Base-by-base conservation (phyloP, 2,329 filamentous ascomycete species). In the Penicillium sp. region DNA sequence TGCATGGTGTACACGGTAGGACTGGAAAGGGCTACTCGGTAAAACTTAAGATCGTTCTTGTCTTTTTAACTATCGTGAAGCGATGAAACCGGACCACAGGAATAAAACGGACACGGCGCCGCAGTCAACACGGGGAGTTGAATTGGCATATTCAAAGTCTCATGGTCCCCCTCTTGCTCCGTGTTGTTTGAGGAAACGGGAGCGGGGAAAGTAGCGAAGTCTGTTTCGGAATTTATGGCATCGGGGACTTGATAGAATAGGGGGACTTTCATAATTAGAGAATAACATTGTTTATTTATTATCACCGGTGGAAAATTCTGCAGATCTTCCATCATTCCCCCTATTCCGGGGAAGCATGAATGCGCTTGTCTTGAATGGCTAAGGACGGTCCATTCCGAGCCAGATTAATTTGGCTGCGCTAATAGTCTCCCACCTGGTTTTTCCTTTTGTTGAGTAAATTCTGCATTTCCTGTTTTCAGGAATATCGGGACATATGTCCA, bases 171-270 rank as follows among this genome's bases (percentile, higher is more conserved):
- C 14, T 25, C 14, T 25, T 25, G 37, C 37, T 46, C 61, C 62
- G 62, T 64, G 61, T 54, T 63, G 52, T 62, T 59, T 63, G 48
- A 29, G 62, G 62, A 57, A 58, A 50, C 35, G 50, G 45, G 44
- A 53, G 39, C 54, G 51, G 53, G 33, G 47, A 56, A 50, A 35
- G 33, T 13, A 19, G 37, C 5, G 19, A 14, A 11, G 10, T 19
- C 5, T 11, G 54, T 53, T 44, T 37, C 19, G 50, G 26, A 31
- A 50, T 54, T 54, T 3, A 57, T 54, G 4, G 45, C 16, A 19
- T 9, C 5, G 4, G 16, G 27, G 9, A 10, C 10, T 29, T 29
- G 9, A 10, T 1, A 4, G 1, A 29, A 29, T 11, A 11, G 11
- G 27, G 11, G 11, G 3, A 4, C 2, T 10, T 29, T 29, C 27